Evolutionary conservation across 1,139 yeast species (phyloP), one percentile per base, ranked within the genome.

Genomic region (Hanseniaspora uvarum): DNA sequence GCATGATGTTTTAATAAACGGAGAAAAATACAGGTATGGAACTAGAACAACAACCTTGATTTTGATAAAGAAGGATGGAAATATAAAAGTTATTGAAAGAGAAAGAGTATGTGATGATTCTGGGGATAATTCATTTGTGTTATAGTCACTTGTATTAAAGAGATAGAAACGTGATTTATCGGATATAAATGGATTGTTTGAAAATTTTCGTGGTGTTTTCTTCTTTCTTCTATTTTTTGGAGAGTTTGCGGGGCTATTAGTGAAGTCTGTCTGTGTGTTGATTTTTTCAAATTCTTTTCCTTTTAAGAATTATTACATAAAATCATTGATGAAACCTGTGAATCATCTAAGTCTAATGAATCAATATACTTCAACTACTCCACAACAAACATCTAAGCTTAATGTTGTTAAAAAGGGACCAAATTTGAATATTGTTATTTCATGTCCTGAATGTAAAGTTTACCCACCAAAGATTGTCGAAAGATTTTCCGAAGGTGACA

Each of bases 381-480:
- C 53, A 14, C 53, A 50, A n/a, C 53, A 50, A 31, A 50, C 53
- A 36, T 50, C 53, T 16, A 50, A 50, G 30, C 38, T 50, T 3
- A 50, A 63, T 50, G 53, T 50, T 43, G 53, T 50, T 12, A 50
- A 50, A 14, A 50, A 50, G 39, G 86, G 85, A 16, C 86, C 86
- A 18, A 84, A 92, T 71, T 75, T 92, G 65, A 89, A 87, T 67
- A 89, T 92, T 61, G 86, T 88, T 23, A 75, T 92, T 60, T 83
- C 92, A 31, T 92, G 98, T 67, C 97, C 97, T 2, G 98, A 92
- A 65, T 92, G 98, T 70, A 85, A 87, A 66, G 89, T 85, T 46
- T 86, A 81, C 65, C 98, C 98, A 19, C 98, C 98, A 2, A 96
- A 92, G 64, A 76, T 92, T 60, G 86, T 89, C 39, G 98, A 92